Evolutionary conservation across 306 rosid genomes (phyloP), one percentile per base, ranked within the genome.

Genomic region (Quercus gilva): DNA sequence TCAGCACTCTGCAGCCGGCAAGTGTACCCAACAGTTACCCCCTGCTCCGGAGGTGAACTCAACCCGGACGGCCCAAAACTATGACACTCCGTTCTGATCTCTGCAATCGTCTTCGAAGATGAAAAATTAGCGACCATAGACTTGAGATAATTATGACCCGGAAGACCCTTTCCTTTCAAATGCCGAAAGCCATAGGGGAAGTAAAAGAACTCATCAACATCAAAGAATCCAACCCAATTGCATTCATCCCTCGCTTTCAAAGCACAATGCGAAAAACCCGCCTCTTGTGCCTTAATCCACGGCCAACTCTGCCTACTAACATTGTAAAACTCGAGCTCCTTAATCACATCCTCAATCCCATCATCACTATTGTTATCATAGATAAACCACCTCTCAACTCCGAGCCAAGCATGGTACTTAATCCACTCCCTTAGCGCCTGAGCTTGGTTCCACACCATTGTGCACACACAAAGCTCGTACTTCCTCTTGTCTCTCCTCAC

Each of bases 391-490:
- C 92, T 86, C 76, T 91, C 97, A 0, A 96, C 96, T 5, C 99
- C 99, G 13, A 93, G 94, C 97, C 97, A 93, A 2, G 96, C 83
- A 53, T 96, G 99, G 87, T 96, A 96, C 91, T 86, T 84, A 63
- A 96, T 71, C 99, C 99, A 96, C 80, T 96, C 99, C 55, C 89
- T 84, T 1, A 93, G 80, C 0, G 96, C 91, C 20, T 89, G 80
- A 3, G 90, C 99, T 80, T 96, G 99, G 78, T 96, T 96, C 99
- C 98, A 93, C 80, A 96, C 81, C 99, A 96, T 96, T 2, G 97
- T 90, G 81, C 99, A 96, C 18, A 25, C 98, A 69, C 99, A 96
- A 10, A 96, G 88, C 90, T 90, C 96, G 59, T 90, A 55, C 81
- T 87, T 90, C 69, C 68, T 64, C 69, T 74, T 76, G n/a, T 80